Percentiles rank a stretch among this genome's conserved stretches.
phyloP scores from a whole-genome alignment of 768 basidiomycete genomes.

The Russula sp. region DNA sequence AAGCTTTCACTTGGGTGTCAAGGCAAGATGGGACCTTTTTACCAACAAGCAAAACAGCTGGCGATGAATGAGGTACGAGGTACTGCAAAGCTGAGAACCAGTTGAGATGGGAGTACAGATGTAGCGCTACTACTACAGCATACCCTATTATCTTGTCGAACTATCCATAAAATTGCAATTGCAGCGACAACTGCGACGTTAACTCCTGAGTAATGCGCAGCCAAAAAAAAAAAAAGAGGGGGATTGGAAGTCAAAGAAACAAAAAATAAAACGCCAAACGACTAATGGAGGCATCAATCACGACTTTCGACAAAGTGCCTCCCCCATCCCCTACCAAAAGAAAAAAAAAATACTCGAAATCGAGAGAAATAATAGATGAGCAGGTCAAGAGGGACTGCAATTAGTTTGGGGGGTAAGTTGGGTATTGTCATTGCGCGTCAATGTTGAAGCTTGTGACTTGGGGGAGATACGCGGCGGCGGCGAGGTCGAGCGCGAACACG shows the following conservation, averaged over 20 bases:
- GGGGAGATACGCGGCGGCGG: constrained; percentile 81
- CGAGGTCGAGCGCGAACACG: constrained; percentile 77
- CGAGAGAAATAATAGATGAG: neutral
- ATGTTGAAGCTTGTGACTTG: constrained; percentile 57
- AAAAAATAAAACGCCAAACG: neutral
- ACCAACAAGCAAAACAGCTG: neutral
- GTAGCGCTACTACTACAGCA: neutral
- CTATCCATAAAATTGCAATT: neutral
- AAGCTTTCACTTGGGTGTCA: too few species aligned
- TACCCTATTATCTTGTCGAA: neutral
- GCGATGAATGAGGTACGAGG: neutral
- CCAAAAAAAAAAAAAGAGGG: too few species aligned
- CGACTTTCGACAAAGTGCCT: neutral
- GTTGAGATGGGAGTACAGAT: neutral
- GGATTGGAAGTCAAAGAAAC: neutral
- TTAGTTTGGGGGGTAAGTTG: neutral
- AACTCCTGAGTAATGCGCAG: neutral
- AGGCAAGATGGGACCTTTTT: too few species aligned
- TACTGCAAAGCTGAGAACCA: neutral
- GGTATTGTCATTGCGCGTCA: constrained; percentile 30
- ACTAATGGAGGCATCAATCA: neutral
- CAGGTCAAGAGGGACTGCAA: neutral
- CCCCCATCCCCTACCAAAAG: too few species aligned
- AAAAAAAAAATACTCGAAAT: neutral
- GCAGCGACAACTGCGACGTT: neutral